A percentile compares a stretch with the other conserved stretches of the same genome.
These are phyloP conservation scores for Nasturtium officinale DNA, from an alignment of 345 rosid species.

Conservation along the genomic window DNA sequence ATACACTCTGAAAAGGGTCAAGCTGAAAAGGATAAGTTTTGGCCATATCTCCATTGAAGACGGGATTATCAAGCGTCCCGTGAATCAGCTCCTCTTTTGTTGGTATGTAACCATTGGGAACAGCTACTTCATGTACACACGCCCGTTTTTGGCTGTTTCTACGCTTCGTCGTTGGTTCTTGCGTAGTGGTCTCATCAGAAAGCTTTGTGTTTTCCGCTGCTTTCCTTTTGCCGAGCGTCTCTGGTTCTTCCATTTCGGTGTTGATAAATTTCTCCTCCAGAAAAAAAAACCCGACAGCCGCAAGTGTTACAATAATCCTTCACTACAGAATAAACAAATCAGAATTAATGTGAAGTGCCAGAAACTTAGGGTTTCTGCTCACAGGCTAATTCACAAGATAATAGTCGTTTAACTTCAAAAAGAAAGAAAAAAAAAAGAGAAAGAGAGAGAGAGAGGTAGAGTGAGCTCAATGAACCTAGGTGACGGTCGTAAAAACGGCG, in stretches of 20 bases:
- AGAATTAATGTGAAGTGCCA: not conserved
- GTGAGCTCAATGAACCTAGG: constrained; percentile 6
- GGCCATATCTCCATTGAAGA: constrained; percentile 75
- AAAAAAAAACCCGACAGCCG: not conserved
- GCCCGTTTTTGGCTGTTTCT: constrained; percentile 53
- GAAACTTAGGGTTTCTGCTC: constrained; percentile 5
- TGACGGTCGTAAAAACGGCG: constrained; percentile 3
- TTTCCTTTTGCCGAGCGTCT: constrained; percentile 60
- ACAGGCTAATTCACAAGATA: constrained; percentile 1
- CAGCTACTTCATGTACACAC: constrained; percentile 96
- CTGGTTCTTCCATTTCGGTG: constrained; percentile 46
- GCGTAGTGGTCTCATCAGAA: constrained; percentile 40
- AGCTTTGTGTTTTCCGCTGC: constrained; percentile 42
- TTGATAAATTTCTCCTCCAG: constrained; percentile 22
- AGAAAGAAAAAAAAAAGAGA: too few relatives aligned
- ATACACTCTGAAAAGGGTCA: constrained; percentile 87
- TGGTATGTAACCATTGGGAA: constrained; percentile 64
- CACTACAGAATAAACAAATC: constrained; percentile 3
- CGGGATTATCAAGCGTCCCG: constrained; percentile 79
- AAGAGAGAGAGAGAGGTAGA: not conserved
- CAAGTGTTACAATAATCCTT: not conserved
- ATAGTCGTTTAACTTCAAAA: not conserved
- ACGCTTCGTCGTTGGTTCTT: constrained; percentile 55
- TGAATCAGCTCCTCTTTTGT: constrained; percentile 57
- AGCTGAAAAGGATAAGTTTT: constrained; percentile 75